These are phyloP conservation scores for Betula pendula DNA, from an alignment of 306 rosid species.

Conservation along the genomic window DNA sequence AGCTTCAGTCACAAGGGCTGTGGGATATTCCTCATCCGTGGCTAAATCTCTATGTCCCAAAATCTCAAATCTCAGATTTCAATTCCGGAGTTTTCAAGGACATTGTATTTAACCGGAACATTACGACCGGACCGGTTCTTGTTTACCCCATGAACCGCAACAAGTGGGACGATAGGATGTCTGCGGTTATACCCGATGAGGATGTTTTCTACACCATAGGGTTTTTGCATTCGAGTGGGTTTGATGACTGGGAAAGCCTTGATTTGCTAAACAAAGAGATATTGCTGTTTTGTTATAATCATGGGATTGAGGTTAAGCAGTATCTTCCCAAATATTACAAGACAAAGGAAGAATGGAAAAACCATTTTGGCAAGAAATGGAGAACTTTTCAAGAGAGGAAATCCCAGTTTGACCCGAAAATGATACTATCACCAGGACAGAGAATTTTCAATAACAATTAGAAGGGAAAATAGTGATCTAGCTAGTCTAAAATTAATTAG, in stretches of 20 bases:
- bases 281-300: constrained; percentile 51
- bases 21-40: constrained; percentile 98
- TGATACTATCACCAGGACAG: constrained; percentile 88
- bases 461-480: too few relatives aligned
- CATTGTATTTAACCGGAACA: constrained; percentile 63
- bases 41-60: constrained; percentile 78
- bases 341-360: constrained; percentile 60
- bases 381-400: constrained; percentile 53
- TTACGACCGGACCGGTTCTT: constrained; percentile 67
- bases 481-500: too few relatives aligned
- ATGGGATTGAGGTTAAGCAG: constrained; percentile 62
- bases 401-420: constrained; percentile 72
- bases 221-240: constrained; percentile 73
- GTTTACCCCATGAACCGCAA: constrained; percentile 73
- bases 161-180: constrained; percentile 87
- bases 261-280: constrained; percentile 71
- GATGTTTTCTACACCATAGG: constrained; percentile 82
- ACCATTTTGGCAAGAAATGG: constrained; percentile 83
- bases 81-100: constrained; percentile 55
- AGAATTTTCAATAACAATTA: constrained; percentile 47
- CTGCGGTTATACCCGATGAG: constrained; percentile 67
- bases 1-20: constrained; percentile 71
- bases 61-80: constrained; percentile 59
- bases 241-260: constrained; percentile 59
- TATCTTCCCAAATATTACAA: constrained; percentile 59